Base-by-base conservation (phyloP, 495 filamentous ascomycete species). In the Neurospora cerealis region DNA sequence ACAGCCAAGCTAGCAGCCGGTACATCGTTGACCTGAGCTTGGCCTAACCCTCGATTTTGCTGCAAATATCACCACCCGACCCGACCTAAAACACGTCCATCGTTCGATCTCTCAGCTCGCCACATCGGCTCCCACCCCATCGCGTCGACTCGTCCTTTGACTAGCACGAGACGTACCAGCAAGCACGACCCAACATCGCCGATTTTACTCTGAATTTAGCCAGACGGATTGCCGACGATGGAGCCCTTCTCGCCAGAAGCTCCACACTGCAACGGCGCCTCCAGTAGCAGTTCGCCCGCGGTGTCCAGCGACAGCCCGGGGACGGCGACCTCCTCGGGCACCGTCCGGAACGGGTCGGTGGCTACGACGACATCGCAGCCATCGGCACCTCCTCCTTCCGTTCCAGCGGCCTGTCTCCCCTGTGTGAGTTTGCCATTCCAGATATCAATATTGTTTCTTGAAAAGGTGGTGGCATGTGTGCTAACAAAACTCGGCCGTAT, bases 341-440 rank as follows among this genome's bases (percentile, higher is more conserved):
- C 75, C 15, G 69, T 69, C 69, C 73, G 71, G 32, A 62, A 34
- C 71, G 41, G 41, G 46, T n/a, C 37, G n/a, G n/a, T 41, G n/a
- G 48, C 38, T 69, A 60, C 80, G 78, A 80, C 78, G 78, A 82
- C 81, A 62, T 76, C 77, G 42, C 81, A 80, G 73, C 72, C 73
- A 71, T 69, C 78, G 6, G 75, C 78, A 46, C 75, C 82, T 75
- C 77, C 80, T 70, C 80, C 81, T 38, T 81, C 84, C 46, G 84
- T 86, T 37, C 82, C 83, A 73, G 83, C 84, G 38, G 84, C 84
- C 62, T 86, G 84, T 78, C 82, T 85, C 48, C 81, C 83, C 44
- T 86, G 84, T 78, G 84, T 86, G 78, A 82, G 84, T 85, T 71
- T 66, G 54, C 2, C 13, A 32, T 46, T 76, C 54, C 69, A 74